Evolutionary conservation across 495 filamentous ascomycete species (phyloP).

Genomic region (Thermothielavioides terrestris): DNA sequence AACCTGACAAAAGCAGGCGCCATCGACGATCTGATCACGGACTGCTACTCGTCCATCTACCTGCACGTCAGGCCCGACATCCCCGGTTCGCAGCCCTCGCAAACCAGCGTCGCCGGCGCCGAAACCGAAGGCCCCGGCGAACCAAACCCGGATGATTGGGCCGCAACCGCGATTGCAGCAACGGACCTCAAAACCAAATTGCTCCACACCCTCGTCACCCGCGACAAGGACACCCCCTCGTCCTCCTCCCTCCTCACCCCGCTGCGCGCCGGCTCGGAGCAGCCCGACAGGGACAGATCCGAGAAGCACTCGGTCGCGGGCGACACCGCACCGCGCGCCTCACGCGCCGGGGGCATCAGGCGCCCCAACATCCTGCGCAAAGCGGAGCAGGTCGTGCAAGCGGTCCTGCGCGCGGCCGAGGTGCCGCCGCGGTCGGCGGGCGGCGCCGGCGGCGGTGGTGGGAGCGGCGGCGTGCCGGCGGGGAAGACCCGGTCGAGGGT

Average conservation of each 20-base stretch:
- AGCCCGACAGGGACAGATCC: constrained; percentile 21
- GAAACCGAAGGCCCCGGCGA: constrained; percentile 16
- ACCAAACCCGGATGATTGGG: constrained; percentile 21
- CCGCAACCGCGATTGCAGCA: no score
- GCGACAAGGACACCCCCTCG: constrained; percentile 14
- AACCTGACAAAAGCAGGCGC: constrained; percentile 72
- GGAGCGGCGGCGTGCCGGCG: not conserved
- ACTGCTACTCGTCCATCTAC: constrained; percentile 79
- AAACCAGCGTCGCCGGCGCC: constrained; percentile 4
- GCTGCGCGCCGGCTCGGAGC: constrained; percentile 23
- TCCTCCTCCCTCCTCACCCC: constrained; percentile 14
- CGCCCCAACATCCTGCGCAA: constrained; percentile 41
- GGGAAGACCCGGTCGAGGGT: constrained; percentile 24
- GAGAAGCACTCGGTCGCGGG: constrained; percentile 32
- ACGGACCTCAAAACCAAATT: constrained; percentile 32
- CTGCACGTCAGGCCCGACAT: constrained; percentile 37
- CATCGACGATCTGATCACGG: constrained; percentile 84
- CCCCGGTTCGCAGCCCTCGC: constrained; percentile 14
- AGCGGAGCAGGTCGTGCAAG: constrained; percentile 39
- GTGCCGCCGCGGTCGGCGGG: constrained; percentile 28
- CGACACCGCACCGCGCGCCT: constrained; percentile 22
- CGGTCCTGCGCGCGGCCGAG: constrained; percentile 35
- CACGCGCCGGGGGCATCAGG: constrained; percentile 31
- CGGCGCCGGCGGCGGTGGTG: constrained; percentile 2
- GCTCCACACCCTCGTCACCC: constrained; percentile 44